These are phyloP conservation scores for Ilyonectria sp. DNA, from an alignment of 2,329 filamentous ascomycete genomes.

Conservation along the genomic window DNA sequence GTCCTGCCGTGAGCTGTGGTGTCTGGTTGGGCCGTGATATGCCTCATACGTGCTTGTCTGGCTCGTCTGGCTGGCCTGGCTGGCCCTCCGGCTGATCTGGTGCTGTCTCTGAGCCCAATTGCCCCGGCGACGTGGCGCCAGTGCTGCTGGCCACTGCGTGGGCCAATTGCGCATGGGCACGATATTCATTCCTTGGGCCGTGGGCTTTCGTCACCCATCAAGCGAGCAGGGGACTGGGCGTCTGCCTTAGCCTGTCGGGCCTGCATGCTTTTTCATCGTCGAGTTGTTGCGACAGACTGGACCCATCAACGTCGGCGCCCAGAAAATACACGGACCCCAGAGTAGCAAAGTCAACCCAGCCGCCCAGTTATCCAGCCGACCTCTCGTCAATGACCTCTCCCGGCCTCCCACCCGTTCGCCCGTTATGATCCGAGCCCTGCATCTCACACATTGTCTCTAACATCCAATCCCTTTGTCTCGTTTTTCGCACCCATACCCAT, in stretches of 20 bases:
- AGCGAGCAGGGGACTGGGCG: conserved; percentile 46
- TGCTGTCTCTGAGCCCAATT: conserved; percentile 47
- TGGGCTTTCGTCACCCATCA: conserved; percentile 37
- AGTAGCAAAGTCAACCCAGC: conserved; percentile 14
- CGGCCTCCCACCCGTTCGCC: conserved; percentile 52
- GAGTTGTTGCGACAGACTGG: conserved; percentile 15
- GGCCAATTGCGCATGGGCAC: conserved; percentile 52
- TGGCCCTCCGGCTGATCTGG: conserved; percentile 17
- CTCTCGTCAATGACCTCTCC: conserved; percentile 50
- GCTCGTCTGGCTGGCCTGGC: not conserved
- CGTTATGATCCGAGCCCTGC: conserved; percentile 51
- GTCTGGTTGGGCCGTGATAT: conserved; percentile 50
- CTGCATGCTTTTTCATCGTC: conserved; percentile 42
- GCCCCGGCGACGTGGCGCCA: conserved; percentile 50
- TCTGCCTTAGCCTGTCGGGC: conserved; percentile 45
- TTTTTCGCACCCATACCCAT: conserved; percentile 37
- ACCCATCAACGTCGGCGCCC: conserved; percentile 13
- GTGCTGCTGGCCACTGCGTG: conserved; percentile 40
- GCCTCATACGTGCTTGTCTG: conserved; percentile 37
- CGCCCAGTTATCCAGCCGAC: conserved; percentile 15
- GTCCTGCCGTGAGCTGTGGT: not conserved
- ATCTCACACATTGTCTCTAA: conserved; percentile 47
- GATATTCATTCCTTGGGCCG: conserved; percentile 38
- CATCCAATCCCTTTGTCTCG: conserved; percentile 37
- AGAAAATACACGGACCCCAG: conserved; percentile 19